Base-by-base conservation (phyloP, 306 rosid species). In the Fragaria iinumae region DNA sequence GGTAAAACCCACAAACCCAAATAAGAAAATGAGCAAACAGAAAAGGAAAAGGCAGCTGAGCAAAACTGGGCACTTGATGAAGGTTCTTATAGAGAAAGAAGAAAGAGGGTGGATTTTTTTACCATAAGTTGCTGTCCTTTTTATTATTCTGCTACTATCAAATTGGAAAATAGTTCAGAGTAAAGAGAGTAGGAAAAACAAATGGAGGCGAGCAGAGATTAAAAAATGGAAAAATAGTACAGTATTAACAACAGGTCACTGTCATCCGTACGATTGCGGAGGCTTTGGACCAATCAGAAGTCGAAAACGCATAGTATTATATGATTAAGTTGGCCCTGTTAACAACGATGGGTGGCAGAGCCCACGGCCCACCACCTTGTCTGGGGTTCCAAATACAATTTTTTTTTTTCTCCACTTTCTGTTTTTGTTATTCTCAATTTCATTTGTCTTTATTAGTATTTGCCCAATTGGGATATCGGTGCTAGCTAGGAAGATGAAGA, bases 191-290 rank as follows among this genome's bases (percentile, higher is more conserved):
- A 20, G 18, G 44, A 6, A 8, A 6, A 8, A 4, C 11, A 23
- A 7, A 0, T 3, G 2, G 11, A n/a, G 23, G 38, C 2, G 8
- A 18, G 16, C 1, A 3, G 23, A 7, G 20, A 17, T 11, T 64
- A 65, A 71, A 29, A 81, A 75, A 52, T 1, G 44, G 41, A 27
- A 47, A 45, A 9, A 23, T 1, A 9, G 87, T 84, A 88, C 89
- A 79, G 69, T 63, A 55, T 78, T 56, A 27, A 75, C 18, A 75
- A 78, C 16, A 70, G 79, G 56, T 86, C 84, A 55, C 69, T 75
- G 11, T 81, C 84, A 0, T 81, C 80, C 91, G 96, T 88, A 85
- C 96, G 18, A 57, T 0, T 14, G 16, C 66, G 83, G 75, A 82
- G 81, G 4, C 0, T n/a, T 13, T 29, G 25, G 0, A 6, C 91